phyloP scores from a whole-genome alignment of 331 rosid genomes.

The Saraca asoca region DNA sequence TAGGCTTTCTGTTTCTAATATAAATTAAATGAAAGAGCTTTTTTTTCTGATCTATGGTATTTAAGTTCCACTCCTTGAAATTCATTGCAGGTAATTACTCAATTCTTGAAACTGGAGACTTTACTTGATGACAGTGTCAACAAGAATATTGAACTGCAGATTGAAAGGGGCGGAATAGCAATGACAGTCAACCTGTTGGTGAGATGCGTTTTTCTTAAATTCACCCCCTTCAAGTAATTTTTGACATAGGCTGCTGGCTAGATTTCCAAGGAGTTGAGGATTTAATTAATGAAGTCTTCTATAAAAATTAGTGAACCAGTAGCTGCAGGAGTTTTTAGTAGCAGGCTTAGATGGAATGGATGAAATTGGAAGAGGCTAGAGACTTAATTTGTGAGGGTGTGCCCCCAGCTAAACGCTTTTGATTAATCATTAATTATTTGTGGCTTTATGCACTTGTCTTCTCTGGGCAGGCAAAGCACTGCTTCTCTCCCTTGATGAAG shows the following conservation, averaged over 20 bases:
- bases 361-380: no score
- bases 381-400: no score
- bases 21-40: background rate
- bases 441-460: no score
- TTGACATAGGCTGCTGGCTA: constrained; percentile 21
- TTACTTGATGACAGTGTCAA: constrained; percentile 86
- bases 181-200: constrained; percentile 69
- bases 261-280: constrained; percentile 6
- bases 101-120: constrained; percentile 87
- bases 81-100: constrained; percentile 77
- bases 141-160: constrained; percentile 67
- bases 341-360: no score
- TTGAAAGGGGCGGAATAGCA: constrained; percentile 81
- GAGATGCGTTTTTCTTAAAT: constrained; percentile 39
- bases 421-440: no score
- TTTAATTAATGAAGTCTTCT: no score
- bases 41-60: background rate
- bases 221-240: constrained; percentile 22
- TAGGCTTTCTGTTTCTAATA: constrained; percentile 23
- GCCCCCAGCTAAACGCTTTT: no score
- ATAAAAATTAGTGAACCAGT: no score
- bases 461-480: no score
- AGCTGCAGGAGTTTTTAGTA: no score
- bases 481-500: no score
- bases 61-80: constrained; percentile 25